Percentiles rank a stretch among this genome's conserved stretches.
These are phyloP conservation scores for Xylaria sp. DNA, from an alignment of 495 filamentous ascomycete genomes.

Conservation along the genomic window DNA sequence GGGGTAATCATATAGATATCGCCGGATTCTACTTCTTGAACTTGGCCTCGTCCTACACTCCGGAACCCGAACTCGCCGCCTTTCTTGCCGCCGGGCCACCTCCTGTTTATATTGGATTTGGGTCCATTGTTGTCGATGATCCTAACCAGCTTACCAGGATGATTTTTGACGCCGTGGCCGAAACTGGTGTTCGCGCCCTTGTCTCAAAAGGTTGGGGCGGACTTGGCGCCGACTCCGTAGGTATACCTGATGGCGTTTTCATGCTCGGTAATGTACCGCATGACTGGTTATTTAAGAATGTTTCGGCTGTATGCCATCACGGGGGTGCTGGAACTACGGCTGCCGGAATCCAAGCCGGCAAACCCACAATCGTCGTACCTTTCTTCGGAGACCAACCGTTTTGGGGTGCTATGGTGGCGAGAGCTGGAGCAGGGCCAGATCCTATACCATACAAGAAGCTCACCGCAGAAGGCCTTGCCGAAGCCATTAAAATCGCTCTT, in stretches of 20 bases:
- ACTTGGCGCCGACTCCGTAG: conserved; percentile 67
- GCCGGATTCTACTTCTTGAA: conserved; percentile 79
- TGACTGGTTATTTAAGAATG: conserved; percentile 81
- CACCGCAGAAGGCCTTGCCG: conserved; percentile 66
- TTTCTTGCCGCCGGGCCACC: conserved; percentile 73
- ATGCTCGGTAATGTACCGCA: conserved; percentile 81
- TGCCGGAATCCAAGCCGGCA: conserved; percentile 70
- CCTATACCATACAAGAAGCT: conserved; percentile 76
- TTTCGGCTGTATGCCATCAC: conserved; percentile 80
- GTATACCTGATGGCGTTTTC: conserved; percentile 71
- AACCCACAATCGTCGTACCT: conserved; percentile 78
- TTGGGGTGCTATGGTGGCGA: conserved; percentile 79
- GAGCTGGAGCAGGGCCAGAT: conserved; percentile 72
- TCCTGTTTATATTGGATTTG: conserved; percentile 84
- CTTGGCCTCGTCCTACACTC: conserved; percentile 67
- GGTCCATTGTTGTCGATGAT: conserved; percentile 81
- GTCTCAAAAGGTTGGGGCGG: conserved; percentile 86
- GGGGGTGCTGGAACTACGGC: conserved; percentile 86
- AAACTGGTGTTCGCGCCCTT: conserved; percentile 72
- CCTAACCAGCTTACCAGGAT: conserved; percentile 68
- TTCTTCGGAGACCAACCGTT: conserved; percentile 90
- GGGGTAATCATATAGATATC: conserved; percentile 73
- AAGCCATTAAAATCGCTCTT: conserved; percentile 65
- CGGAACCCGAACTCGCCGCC: conserved; percentile 63
- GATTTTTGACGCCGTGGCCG: conserved; percentile 72